Evolutionary conservation across 305 asterid genomes (phyloP), one percentile per base, ranked within the genome.

Genomic region (Solanum hybrid): DNA sequence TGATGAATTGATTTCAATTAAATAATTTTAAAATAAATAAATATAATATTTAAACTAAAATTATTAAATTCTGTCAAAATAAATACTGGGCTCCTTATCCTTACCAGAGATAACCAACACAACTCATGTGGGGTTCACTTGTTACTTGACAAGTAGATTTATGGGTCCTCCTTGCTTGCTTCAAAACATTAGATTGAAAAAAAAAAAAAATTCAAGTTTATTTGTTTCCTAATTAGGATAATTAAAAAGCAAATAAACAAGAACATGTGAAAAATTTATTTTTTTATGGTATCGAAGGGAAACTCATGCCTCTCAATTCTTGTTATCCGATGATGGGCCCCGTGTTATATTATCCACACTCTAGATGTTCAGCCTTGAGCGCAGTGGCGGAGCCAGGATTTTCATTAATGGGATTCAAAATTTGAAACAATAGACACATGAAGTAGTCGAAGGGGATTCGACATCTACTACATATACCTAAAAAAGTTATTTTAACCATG

Each of bases 71-170:
- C 3, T 0, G 1, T 64, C 2, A 0, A 64, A 66, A 64, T 64
- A 64, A 64, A 64, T 0, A 8, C 0, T 10, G 0, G 0, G 7
- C 29, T n/a, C n/a, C n/a, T n/a, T n/a, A n/a, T 66, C 14, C 7
- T 0, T 10, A 66, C 7, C 1, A 66, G 1, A 66, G 3, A 66
- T 66, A 66, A 66, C 31, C 14, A 66, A n/a, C 75, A 66, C 27
- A n/a, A n/a, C 29, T 66, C 75, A 66, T 66, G 15, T 66, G 29
- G 75, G 75, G 29, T n/a, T 66, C 29, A 64, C 27, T 64, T 64
- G 72, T 22, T 64, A 64, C 27, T 64, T 64, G 5, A 64, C 27
- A 64, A 64, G 72, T 64, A 22, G 27, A 64, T 64, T 64, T 64
- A 64, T 64, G 72, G 72, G 12, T 64, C 72, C 13, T 66, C 14